Evolutionary conservation across 2,329 filamentous ascomycete genomes (phyloP), one percentile per base, ranked within the genome.

Genomic region (Ophiocordyceps sinensis): DNA sequence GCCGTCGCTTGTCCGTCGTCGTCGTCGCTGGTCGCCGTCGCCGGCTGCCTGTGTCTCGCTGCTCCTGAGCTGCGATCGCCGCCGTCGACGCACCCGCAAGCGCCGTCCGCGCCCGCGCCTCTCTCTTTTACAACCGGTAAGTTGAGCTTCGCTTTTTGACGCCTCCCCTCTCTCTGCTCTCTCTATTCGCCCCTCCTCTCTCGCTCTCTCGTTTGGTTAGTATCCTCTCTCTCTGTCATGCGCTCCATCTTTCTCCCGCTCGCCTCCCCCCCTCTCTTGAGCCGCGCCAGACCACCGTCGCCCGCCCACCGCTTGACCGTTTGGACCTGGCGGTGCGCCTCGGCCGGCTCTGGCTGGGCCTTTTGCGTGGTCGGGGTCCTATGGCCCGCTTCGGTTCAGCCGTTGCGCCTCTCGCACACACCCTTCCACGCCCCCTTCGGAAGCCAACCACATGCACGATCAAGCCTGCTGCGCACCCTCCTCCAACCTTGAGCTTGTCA

Each of bases 371-470:
- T n/a, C n/a, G n/a, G n/a, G n/a, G n/a, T n/a, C 23, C 9, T 21
- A 23, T 39, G 38, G 31, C 38, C 42, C 42, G 41, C 39, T 41
- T 40, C 35, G 41, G 37, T 40, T 41, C 40, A 36, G 41, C 47
- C 29, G 37, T 42, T 36, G 38, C n/a, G 39, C 42, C 43, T 36
- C 39, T 41, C 43, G 28, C 26, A 41, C 43, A 49, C 45, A 47
- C 43, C 45, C 46, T 42, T 41, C 31, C 35, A 28, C 44, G 44
- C n/a, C n/a, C n/a, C n/a, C n/a, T n/a, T n/a, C n/a, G n/a, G n/a
- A n/a, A n/a, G n/a, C n/a, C 48, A 14, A 34, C 13, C 63, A 70
- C 53, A 70, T 68, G 66, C 66, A 64, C 60, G 62, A 60, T 54
- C 62, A 62, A 61, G 61, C 61, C 60, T 62, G 56, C 62, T 65